phyloP scores from a whole-genome alignment of 306 rosid genomes.

The Notholithocarpus densiflorus region DNA sequence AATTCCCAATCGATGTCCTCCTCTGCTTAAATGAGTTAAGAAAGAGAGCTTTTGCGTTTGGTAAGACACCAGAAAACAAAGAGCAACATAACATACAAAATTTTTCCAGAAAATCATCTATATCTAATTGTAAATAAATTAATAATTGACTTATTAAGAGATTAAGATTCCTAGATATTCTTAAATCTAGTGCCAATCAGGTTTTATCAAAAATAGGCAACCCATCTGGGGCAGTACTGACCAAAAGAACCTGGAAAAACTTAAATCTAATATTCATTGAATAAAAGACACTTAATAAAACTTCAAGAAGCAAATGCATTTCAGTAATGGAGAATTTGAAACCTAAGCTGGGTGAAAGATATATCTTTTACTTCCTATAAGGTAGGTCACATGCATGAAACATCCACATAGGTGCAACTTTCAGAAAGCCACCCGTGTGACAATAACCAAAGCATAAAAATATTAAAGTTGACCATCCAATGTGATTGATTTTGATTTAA shows the following conservation, averaged over 20 bases:
- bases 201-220: neutral
- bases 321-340: neutral
- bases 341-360: neutral
- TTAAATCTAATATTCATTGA: neutral
- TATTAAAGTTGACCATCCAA: slow-evolving; percentile 17
- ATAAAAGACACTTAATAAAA: neutral
- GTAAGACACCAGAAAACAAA: neutral
- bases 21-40: neutral
- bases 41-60: neutral
- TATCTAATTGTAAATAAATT: neutral
- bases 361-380: neutral
- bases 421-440: slow-evolving; percentile 11
- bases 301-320: neutral
- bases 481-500: slow-evolving; percentile 6
- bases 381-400: neutral
- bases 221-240: neutral
- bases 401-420: slow-evolving; percentile 1
- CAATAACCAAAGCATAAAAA: neutral
- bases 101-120: neutral
- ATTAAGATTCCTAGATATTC: neutral
- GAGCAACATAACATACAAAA: neutral
- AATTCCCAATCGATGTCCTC: neutral
- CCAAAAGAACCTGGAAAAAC: neutral
- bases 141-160: neutral
- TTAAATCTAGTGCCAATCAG: neutral